Percentiles rank a stretch among this genome's conserved stretches.
Evolutionary conservation across 2,329 filamentous ascomycete genomes (phyloP).

Genomic region (Hymenoscyphus albidus): DNA sequence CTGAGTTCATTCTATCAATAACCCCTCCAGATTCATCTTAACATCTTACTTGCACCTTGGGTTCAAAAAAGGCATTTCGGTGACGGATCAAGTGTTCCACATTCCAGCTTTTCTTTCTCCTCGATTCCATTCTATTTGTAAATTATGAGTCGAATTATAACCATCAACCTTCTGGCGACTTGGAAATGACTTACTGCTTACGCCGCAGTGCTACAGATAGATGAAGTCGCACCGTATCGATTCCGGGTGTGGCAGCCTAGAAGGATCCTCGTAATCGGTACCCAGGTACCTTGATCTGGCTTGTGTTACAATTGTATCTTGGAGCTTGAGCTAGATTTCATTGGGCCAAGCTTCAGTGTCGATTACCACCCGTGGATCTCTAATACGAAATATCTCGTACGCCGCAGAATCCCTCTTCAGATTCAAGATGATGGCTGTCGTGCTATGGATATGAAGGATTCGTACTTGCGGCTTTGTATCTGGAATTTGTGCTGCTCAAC

Average conservation of each 20-base stretch:
- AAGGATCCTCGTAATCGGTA: not conserved
- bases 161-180: not conserved
- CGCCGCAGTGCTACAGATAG: not conserved
- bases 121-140: not conserved
- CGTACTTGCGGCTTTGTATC: not conserved
- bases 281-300: not conserved
- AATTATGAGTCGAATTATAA: not conserved
- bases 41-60: not conserved
- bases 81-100: not conserved
- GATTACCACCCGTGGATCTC: not conserved
- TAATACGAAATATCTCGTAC: not conserved
- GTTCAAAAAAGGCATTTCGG: not conserved
- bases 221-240: not conserved
- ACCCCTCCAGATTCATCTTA: not conserved
- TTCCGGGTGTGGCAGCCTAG: not conserved
- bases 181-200: not conserved
- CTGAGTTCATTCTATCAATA: not conserved
- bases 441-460: not conserved
- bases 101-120: not conserved
- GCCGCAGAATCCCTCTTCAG: not conserved
- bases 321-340: not conserved
- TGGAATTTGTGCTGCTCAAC: not conserved
- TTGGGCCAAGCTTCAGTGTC: not conserved
- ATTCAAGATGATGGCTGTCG: not conserved
- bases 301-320: slow-evolving; percentile 1